Base-by-base conservation (phyloP, 345 rosid genomes). In the Eucalyptus regnans region DNA sequence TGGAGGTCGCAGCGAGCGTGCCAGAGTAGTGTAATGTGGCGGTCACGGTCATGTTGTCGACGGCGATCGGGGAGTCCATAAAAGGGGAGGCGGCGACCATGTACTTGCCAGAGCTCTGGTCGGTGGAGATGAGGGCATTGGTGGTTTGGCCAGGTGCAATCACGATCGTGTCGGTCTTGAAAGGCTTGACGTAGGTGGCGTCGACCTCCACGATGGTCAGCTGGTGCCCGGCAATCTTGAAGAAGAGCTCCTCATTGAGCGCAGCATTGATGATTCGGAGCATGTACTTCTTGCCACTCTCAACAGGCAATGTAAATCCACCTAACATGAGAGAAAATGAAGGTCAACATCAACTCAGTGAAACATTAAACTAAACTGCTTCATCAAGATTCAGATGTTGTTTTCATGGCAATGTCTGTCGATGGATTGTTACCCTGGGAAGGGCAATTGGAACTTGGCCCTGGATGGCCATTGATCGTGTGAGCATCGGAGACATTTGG, bases 1-100 rank as follows among this genome's bases (percentile, higher is more conserved):
- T 97, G 64, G 94, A 91, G 10, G 95, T 7, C 71, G 90, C 91
- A 2, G 94, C 89, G 6, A 95, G 95, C 12, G 99, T 94, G 88
- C 98, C 98, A 1, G 98, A 92, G 86, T 98, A 98, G 88, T 96
- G 99, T 48, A 98, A 87, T 2, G 95, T 95, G 87, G 99, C 99
- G 1, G 95, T 95, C 16, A 98, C 98, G 0, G 99, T 98, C 43
- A 86, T 29, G 84, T 98, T 98, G 88, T 98, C 99, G 4, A 98
- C 98, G 0, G 96, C 95, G 8, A 98, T 89, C 0, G 97, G 99
- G 14, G 99, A 90, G 90, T 98, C 99, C 99, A 97, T 95, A 51
- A 85, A 85, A 50, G 86, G 86, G 33, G 86, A 85, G 56, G 56
- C 86, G 12, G 86, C 86, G 9, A 85, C 86, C 52, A 85, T 17